A percentile compares a stretch with the other conserved stretches of the same genome.
Evolutionary conservation across 352 stramenopile species (phyloP).

Genomic region (Globisporangium okanoganense): DNA sequence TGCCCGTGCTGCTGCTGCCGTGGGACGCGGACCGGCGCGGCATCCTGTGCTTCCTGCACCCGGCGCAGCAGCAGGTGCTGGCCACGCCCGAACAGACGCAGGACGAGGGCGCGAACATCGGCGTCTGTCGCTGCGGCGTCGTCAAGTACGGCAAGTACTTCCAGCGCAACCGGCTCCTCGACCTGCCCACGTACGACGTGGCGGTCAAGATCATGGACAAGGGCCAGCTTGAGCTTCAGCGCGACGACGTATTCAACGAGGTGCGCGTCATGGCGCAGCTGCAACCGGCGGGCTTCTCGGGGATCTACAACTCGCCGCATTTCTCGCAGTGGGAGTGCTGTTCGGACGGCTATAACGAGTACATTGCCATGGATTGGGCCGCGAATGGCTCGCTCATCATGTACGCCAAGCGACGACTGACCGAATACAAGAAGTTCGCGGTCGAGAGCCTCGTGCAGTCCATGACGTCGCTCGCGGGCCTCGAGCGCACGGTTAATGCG

Average conservation of each 20-base stretch:
- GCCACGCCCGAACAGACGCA: conserved; percentile 34
- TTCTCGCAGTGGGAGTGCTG: conserved; percentile 77
- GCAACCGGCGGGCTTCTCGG: conserved; percentile 56
- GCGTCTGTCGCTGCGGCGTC: conserved; percentile 69
- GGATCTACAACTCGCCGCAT: conserved; percentile 51
- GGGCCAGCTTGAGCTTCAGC: conserved; percentile 56
- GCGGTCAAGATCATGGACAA: conserved; percentile 80
- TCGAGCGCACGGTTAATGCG: conserved; percentile 52
- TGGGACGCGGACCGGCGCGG: conserved; percentile 67
- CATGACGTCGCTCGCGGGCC: conserved; percentile 38
- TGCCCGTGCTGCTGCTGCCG: conserved; percentile 61
- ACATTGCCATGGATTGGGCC: conserved; percentile 75
- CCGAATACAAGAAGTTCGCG: conserved; percentile 65
- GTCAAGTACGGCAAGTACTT: conserved; percentile 77
- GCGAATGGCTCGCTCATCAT: conserved; percentile 64
- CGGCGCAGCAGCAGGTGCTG: conserved; percentile 33
- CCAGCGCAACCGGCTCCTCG: conserved; percentile 29
- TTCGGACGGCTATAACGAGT: conserved; percentile 63
- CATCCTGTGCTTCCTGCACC: conserved; percentile 64
- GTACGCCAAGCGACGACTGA: conserved; percentile 61
- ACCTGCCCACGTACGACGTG: conserved; percentile 39
- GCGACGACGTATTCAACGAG: conserved; percentile 75
- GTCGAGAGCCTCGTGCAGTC: conserved; percentile 50
- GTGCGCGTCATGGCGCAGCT: conserved; percentile 78
- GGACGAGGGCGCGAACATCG: conserved; percentile 49